Evolutionary conservation across 208 protist genomes (phyloP).

Genomic region (Novymonas esmeraldas): DNA sequence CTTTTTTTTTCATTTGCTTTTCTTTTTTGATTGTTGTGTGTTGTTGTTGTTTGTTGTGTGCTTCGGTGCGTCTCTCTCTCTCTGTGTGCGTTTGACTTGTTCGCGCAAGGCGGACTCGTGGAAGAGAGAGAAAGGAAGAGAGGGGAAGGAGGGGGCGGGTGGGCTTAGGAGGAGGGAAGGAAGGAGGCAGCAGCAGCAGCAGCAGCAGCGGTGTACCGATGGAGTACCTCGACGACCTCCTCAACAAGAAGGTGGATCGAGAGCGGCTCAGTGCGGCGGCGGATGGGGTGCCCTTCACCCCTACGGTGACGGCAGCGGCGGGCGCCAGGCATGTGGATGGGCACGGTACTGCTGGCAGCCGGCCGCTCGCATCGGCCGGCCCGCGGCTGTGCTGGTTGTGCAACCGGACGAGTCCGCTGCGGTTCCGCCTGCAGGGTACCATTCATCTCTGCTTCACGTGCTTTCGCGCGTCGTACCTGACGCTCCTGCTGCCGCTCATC

Average conservation of each 20-base stretch:
- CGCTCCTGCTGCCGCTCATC: slow-evolving; percentile 57
- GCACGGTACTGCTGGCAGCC: background rate
- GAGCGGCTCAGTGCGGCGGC: slow-evolving; percentile 29
- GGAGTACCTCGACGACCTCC: slow-evolving; percentile 31
- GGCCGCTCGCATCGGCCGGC: background rate
- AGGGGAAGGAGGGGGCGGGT: too few species aligned
- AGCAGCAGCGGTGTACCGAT: slow-evolving; percentile 14
- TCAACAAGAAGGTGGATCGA: slow-evolving; percentile 42
- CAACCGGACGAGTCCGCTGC: slow-evolving; percentile 27
- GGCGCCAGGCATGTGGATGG: background rate
- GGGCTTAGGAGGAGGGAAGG: too few species aligned
- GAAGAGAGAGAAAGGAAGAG: too few species aligned
- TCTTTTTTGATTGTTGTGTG: background rate
- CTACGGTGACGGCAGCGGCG: background rate
- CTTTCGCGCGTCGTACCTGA: slow-evolving; percentile 59
- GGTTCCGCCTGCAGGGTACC: slow-evolving; percentile 42
- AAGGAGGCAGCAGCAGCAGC: slow-evolving; percentile 1
- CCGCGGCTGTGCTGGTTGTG: slow-evolving; percentile 69
- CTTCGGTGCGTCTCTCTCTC: too few species aligned
- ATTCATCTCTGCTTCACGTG: slow-evolving; percentile 73
- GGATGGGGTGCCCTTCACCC: background rate
- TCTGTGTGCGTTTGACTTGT: too few species aligned
- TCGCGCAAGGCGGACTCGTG: too few species aligned
- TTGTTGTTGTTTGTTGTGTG: too few species aligned
- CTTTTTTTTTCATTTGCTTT: background rate